Evolutionary conservation across 306 rosid genomes (phyloP), one percentile per base, ranked within the genome.

Genomic region (Alnus glutinosa): DNA sequence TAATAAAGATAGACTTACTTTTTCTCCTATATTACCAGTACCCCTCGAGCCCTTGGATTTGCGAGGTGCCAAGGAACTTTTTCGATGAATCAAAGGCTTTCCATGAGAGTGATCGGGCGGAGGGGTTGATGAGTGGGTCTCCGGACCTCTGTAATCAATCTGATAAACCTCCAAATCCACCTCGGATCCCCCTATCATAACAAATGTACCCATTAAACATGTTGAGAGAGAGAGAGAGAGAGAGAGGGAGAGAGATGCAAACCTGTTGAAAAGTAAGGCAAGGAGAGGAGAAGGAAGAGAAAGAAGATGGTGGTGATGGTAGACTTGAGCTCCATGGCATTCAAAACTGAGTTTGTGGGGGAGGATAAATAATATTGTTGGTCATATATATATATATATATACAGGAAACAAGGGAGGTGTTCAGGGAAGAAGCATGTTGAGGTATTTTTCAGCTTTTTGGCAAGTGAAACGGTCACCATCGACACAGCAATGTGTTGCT

Each of bases 61-160:
- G 37, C 81, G 51, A 37, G 62, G 74, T 63, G 62, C 83, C 46
- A 46, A 15, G 39, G 78, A 70, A 52, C 28, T 83, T 49, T 89
- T 70, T 23, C 72, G 86, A 58, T 70, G 80, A 77, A n/a, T 55
- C 82, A 70, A 50, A 23, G 79, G 86, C 44, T 78, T 79, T 46
- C 84, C 83, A 69, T 55, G 82, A 37, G 85, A 84, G 68, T 76
- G 87, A 81, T 71, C 87, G 44, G 97, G 98, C 10, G 98, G 95
- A 64, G 97, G 92, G 77, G 84, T 58, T 3, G 95, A 88, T 0
- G 97, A 84, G 81, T 94, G 98, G 7, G 98, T 94, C 80, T 94
- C 97, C 16, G 98, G 98, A 63, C 98, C 98, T 91, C 93, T 91
- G 64, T 94, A 94, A 74, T 94, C 98, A 67, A 94, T 94, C 67